These are phyloP conservation scores for Penicillium vulpinum DNA, from an alignment of 2,329 filamentous ascomycete genomes.

Conservation along the genomic window DNA sequence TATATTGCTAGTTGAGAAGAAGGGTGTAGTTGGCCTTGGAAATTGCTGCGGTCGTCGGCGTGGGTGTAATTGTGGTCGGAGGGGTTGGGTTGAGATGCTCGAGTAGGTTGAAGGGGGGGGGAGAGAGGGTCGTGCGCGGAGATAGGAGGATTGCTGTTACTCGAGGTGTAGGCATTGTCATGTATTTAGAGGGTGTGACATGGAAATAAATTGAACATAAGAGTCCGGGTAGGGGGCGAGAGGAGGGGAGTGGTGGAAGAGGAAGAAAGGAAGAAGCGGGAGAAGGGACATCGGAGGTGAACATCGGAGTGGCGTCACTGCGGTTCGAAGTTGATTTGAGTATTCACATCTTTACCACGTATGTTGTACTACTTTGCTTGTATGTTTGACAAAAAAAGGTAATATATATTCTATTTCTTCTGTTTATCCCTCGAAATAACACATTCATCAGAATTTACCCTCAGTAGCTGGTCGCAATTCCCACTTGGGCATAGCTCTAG, in stretches of 20 bases:
- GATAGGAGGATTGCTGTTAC: not conserved
- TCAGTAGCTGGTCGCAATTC: too few relatives aligned
- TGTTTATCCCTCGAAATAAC: not conserved
- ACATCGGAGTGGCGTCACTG: conserved; percentile 7
- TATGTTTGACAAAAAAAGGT: too few relatives aligned
- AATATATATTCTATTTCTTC: too few relatives aligned
- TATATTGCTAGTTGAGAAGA: conserved; percentile 50
- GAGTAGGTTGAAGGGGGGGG: not conserved
- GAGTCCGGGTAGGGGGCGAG: not conserved
- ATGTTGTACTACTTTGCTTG: too few relatives aligned
- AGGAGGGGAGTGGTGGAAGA: not conserved
- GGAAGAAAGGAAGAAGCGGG: not conserved
- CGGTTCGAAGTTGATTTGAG: not conserved
- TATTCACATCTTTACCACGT: not conserved
- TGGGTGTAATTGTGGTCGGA: conserved; percentile 1
- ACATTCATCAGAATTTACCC: not conserved
- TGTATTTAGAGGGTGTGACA: not conserved
- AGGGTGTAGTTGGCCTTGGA: not conserved
- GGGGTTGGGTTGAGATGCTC: not conserved
- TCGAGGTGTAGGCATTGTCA: conserved; percentile 3
- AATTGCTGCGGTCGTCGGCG: not conserved
- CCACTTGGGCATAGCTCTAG: not conserved
- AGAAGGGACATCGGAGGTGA: not conserved
- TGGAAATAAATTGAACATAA: not conserved
- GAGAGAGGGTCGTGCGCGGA: not conserved